Conservation (phyloP, 2,329 filamentous ascomycete genomes). For the Cytospora leucostoma region DNA sequence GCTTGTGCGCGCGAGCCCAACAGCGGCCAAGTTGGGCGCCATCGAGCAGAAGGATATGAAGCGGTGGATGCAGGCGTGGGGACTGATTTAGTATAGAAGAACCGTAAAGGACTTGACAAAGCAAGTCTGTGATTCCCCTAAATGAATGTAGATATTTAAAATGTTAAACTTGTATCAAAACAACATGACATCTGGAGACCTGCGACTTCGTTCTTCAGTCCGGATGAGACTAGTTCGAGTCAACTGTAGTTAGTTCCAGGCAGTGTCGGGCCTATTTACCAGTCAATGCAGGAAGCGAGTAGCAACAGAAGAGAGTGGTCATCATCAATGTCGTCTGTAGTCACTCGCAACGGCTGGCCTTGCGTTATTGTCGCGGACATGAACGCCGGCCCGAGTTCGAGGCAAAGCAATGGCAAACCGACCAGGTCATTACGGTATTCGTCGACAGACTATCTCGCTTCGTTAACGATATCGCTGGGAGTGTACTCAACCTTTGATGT, state of each 20-base stretch:
- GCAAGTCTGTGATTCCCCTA: neutral
- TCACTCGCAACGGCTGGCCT: too few relatives aligned
- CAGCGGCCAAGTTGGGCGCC: slow-evolving; percentile 13
- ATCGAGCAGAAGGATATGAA: slow-evolving; percentile 19
- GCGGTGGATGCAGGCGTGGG: slow-evolving; percentile 21
- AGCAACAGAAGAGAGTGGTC: too few relatives aligned
- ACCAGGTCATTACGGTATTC: slow-evolving; percentile 24
- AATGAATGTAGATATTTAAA: too few relatives aligned
- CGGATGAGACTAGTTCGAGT: too few relatives aligned
- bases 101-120: neutral
- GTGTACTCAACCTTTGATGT: slow-evolving; percentile 24
- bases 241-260: too few relatives aligned
- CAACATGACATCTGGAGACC: too few relatives aligned
- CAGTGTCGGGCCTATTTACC: too few relatives aligned
- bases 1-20: slow-evolving; percentile 15
- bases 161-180: too few relatives aligned
- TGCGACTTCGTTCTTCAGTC: too few relatives aligned
- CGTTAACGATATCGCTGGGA: slow-evolving; percentile 25
- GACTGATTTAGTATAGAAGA: neutral
- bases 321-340: too few relatives aligned
- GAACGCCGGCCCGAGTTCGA: neutral
- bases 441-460: slow-evolving; percentile 22
- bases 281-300: too few relatives aligned
- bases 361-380: neutral
- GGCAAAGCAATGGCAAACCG: slow-evolving; percentile 7